Evolutionary conservation across 164 flowering plant species (phyloP), one percentile per base, ranked within the genome.

Genomic region (Aristolochia contorta): DNA sequence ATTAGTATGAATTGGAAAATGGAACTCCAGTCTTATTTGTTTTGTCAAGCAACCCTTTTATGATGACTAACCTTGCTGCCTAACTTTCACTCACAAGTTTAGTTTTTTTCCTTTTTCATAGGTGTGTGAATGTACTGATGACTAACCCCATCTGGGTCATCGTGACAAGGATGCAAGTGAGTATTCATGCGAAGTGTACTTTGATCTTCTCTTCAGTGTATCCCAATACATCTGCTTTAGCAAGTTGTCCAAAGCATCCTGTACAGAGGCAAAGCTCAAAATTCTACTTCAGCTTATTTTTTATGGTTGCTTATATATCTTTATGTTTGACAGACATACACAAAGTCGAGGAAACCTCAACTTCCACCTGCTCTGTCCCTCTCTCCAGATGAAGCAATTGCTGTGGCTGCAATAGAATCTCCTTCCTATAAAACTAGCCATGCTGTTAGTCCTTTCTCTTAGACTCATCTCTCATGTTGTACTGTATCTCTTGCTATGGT

Each of bases 91-190:
- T 37, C 7, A 37, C 43, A 37, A 49, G 53, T 49, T 12, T 16
- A 56, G 19, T 56, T 14, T 52, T 15, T 23, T 72, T 66, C 47
- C 2, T 25, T 62, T 6, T 32, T 22, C 73, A 61, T 62, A 89
- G 98, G 84, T 92, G 97, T 69, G 80, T 84, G 61, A 92, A 92
- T 73, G 97, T 89, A 75, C 78, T 92, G 75, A 61, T 92, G 78
- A 92, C 97, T 43, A 92, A 84, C 61, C 98, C 98, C 41, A 92
- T 89, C 59, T 92, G 98, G 98, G 88, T 92, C 27, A 87, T 92
- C 62, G 98, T 92, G 57, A 90, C 97, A 0, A 91, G 98, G 41
- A 89, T 89, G 98, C 97, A 92, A 96, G 98, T 92, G 75, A 70
- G 16, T 25, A 22, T 30, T 45, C 63, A 41, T 16, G 12, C 12